Base-by-base conservation (phyloP, 106 monocot genomes). In the Xerophyta viscosa region DNA sequence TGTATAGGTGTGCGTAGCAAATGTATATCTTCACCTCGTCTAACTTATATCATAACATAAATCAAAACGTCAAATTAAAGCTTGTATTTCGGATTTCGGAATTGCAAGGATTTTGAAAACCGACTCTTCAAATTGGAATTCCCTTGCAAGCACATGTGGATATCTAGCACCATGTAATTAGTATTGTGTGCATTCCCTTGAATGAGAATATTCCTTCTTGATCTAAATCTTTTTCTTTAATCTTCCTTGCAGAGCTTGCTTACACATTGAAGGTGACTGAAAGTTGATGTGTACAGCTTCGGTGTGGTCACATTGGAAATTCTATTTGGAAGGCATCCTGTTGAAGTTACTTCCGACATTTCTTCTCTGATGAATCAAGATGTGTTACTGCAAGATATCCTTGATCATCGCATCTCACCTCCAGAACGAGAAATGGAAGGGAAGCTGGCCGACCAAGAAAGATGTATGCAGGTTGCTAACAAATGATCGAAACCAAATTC, bases 231-330 rank as follows among this genome's bases (percentile, higher is more conserved):
- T n/a, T n/a, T n/a, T n/a, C n/a, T n/a, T n/a, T n/a, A n/a, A n/a
- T n/a, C n/a, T n/a, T n/a, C n/a, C n/a, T n/a, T n/a, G n/a, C n/a
- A n/a, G n/a, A n/a, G n/a, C n/a, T n/a, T n/a, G n/a, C n/a, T n/a
- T n/a, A n/a, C n/a, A n/a, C n/a, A n/a, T n/a, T n/a, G n/a, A n/a
- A n/a, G n/a, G n/a, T n/a, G n/a, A n/a, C n/a, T 1, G 37, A 59
- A 57, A 25, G 56, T 39, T 30, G 71, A 72, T 53, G 57, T 65
- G 12, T 72, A 69, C 22, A 61, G 69, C 31, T 77, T 66, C 17
- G 77, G 77, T 4, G 66, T 71, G 1, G 58, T 71, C 14, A 14
- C 24, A 4, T 20, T 71, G 3, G 71, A 77, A 62, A 24, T 77
- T 6, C 3, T 77, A 4, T 48, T 61, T 41, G 77, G 71, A 28